Evolutionary conservation across 441 rosid species (phyloP).

Genomic region (Pelargonium myrrhifolium): DNA sequence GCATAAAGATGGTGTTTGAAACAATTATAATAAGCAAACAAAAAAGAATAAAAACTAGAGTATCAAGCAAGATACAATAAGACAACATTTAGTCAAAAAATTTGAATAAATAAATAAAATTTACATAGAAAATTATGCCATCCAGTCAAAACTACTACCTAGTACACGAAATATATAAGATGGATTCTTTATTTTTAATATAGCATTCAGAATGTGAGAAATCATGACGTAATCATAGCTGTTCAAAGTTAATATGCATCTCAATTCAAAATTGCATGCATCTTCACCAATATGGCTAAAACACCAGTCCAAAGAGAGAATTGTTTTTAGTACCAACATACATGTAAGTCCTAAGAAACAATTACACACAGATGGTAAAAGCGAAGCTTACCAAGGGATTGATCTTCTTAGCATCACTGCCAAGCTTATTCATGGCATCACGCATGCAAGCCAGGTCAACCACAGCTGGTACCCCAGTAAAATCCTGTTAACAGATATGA

Average conservation of each 20-base stretch:
- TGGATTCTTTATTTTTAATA: not conserved
- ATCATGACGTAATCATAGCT: too few relatives aligned
- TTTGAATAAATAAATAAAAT: not conserved
- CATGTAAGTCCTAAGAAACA: not conserved
- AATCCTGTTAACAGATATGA: slow-evolving; percentile 50
- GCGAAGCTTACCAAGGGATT: slow-evolving; percentile 64
- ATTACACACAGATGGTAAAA: not conserved
- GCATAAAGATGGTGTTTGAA: slow-evolving; percentile 17
- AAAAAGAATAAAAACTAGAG: not conserved
- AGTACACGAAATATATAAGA: not conserved
- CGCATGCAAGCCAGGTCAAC: slow-evolving; percentile 99
- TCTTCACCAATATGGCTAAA: not conserved
- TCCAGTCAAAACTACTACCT: not conserved
- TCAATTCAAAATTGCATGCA: not conserved
- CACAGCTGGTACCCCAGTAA: slow-evolving; percentile 98
- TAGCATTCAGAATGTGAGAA: too few relatives aligned
- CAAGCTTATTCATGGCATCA: slow-evolving; percentile 91
- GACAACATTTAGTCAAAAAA: not conserved
- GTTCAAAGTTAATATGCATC: not conserved
- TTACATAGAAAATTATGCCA: too few relatives aligned
- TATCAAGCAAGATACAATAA: not conserved
- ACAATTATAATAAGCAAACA: slow-evolving; percentile 5
- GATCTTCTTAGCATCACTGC: slow-evolving; percentile 88
- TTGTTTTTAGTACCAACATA: not conserved
- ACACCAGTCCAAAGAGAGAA: slow-evolving; percentile 1